Conservation (phyloP, 2,329 filamentous ascomycete genomes). For the Tolypocladium capitatum region DNA sequence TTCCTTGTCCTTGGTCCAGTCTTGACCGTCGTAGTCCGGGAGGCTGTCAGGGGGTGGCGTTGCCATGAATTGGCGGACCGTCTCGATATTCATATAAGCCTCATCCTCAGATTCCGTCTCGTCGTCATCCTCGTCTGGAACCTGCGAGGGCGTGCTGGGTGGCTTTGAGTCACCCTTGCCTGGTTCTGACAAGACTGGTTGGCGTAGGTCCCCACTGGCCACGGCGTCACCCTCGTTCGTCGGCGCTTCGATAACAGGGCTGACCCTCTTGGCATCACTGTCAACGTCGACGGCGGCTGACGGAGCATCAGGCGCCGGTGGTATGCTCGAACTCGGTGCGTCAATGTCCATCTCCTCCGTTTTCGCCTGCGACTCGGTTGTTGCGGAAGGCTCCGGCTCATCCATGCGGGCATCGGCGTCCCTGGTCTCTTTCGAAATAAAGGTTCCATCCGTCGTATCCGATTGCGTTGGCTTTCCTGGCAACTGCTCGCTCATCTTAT, state of each 20-base stretch:
- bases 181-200: slow-evolving; percentile 9
- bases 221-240: background rate
- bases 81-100: slow-evolving; percentile 34
- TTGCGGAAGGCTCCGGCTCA: slow-evolving; percentile 7
- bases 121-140: slow-evolving; percentile 36
- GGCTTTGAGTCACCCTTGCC: slow-evolving; percentile 18
- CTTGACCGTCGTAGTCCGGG: slow-evolving; percentile 30
- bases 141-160: slow-evolving; percentile 34
- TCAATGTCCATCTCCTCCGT: slow-evolving; percentile 29
- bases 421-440: background rate
- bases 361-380: slow-evolving; percentile 19
- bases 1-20: slow-evolving; percentile 34
- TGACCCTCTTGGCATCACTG: background rate
- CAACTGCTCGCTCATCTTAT: background rate
- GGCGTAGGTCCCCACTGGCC: background rate
- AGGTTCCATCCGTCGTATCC: background rate
- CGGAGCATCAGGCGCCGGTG: slow-evolving; percentile 3
- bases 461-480: background rate
- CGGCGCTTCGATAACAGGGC: background rate
- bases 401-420: slow-evolving; percentile 1
- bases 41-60: slow-evolving; percentile 43
- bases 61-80: slow-evolving; percentile 35
- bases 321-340: slow-evolving; percentile 5
- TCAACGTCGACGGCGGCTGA: background rate
- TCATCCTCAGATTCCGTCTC: slow-evolving; percentile 43